Conservation (phyloP, 2,329 filamentous ascomycete species). For the Monilinia laxa region DNA sequence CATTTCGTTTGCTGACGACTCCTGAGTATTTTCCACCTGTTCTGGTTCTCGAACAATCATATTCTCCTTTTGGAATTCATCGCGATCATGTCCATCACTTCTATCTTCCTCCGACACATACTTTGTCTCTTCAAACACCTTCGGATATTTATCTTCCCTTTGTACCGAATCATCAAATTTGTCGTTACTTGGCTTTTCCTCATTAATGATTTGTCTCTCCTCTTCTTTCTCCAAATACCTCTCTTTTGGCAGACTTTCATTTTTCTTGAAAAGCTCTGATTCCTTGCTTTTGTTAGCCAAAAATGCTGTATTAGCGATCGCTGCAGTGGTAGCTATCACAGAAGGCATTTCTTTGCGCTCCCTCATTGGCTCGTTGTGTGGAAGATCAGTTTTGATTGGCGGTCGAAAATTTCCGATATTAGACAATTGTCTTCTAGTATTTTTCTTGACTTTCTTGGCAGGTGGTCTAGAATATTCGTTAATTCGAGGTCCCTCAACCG, state of each 20-base stretch:
- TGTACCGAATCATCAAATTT: conserved; percentile 48
- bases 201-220: conserved; percentile 45
- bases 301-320: conserved; percentile 31
- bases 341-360: conserved; percentile 32
- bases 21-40: conserved; percentile 22
- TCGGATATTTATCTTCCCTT: conserved; percentile 47
- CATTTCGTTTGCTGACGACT: conserved; percentile 20
- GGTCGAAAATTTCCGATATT: conserved; percentile 22
- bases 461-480: conserved; percentile 36
- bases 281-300: conserved; percentile 23
- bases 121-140: conserved; percentile 38
- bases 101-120: conserved; percentile 2
- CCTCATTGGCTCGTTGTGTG: conserved; percentile 28
- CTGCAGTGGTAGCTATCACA: conserved; percentile 29
- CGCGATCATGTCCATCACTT: conserved; percentile 20
- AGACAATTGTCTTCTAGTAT: conserved; percentile 39
- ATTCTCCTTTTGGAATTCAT: conserved; percentile 40
- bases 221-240: conserved; percentile 43
- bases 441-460: conserved; percentile 45
- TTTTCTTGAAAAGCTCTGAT: conserved; percentile 37
- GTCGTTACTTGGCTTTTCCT: conserved; percentile 45
- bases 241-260: conserved; percentile 42
- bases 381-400: conserved; percentile 19
- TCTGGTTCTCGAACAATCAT: conserved; percentile 31
- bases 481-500: conserved; percentile 30